Base-by-base conservation (phyloP, 768 basidiomycete species). In the Leucosporidium yakuticum region DNA sequence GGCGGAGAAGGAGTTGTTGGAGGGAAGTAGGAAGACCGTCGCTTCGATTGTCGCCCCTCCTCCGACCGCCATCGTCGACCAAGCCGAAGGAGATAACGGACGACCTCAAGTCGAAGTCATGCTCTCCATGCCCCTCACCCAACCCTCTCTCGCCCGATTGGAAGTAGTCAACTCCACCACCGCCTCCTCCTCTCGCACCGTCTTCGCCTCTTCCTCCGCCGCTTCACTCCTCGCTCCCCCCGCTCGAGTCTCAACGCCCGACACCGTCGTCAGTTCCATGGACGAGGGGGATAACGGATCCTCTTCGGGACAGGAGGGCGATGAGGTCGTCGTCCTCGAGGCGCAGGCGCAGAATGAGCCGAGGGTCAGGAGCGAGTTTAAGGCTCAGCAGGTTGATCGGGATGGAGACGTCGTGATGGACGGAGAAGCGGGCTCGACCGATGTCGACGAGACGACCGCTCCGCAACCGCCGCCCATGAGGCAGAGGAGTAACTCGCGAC, bases 271-370 rank as follows among this genome's bases (percentile, higher is more conserved):
- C 34, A 51, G 53, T 34, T 25, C 56, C 66, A 25, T 62, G 54
- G 6, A 39, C 65, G 75, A 62, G 6, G 76, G 70, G 66, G 74
- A 61, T 58, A 66, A 60, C 59, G 87, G 19, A 82, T 86, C 0
- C 87, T 88, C 65, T 87, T 88, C 0, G 89, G 90, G 79, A 87
- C 88, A 0, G 89, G 69, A 93, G 36, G 69, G 68, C 59, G 70
- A 75, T 29, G 74, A 66, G 17, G 53, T 55, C 9, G 47, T 44
- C 29, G 73, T 70, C 48, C 60, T 57, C 25, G 71, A 62, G 39
- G 81, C 79, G 7, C 83, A 72, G 34, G 62, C 25, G 59, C 59
- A 21, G 65, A 65, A n/a, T 68, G 69, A 32, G 67, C 11, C n/a
- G 68, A 73, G 68, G 69, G 74, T 55, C 62, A 71, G 60, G 70